Evolutionary conservation across 108 stramenopile species (phyloP).

Genomic region (Skeletonema tropicum): DNA sequence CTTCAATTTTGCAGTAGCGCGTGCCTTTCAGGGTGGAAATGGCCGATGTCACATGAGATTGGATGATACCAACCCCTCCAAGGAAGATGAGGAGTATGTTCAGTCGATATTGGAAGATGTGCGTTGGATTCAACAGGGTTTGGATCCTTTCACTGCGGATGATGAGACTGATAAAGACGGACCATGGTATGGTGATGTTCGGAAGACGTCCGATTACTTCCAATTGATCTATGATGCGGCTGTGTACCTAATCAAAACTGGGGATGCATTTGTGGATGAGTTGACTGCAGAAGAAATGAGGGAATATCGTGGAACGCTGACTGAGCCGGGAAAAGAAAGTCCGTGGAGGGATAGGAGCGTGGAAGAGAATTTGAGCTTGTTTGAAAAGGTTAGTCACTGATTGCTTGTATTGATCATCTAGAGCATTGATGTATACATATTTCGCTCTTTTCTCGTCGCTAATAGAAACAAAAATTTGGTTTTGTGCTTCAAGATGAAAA

Average conservation of each 20-base stretch:
- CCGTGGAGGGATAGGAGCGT: constrained; percentile 71
- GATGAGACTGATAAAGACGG: constrained; percentile 22
- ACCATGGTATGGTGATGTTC: constrained; percentile 80
- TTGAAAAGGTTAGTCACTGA: constrained; percentile 61
- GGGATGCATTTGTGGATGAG: constrained; percentile 89
- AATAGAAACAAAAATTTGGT: not conserved
- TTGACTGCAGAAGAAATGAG: constrained; percentile 87
- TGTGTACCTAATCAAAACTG: constrained; percentile 68
- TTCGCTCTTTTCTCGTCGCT: not conserved
- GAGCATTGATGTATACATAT: not conserved
- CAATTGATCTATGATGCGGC: constrained; percentile 84
- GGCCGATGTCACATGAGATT: constrained; percentile 88
- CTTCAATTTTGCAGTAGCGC: constrained; percentile 86
- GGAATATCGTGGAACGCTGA: constrained; percentile 87
- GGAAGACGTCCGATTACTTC: constrained; percentile 88
- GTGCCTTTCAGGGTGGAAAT: constrained; percentile 61
- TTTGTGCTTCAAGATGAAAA: constrained; percentile 59
- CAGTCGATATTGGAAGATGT: constrained; percentile 90
- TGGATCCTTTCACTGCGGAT: constrained; percentile 34
- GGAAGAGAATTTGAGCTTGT: constrained; percentile 81
- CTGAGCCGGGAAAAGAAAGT: constrained; percentile 82
- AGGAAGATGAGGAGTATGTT: constrained; percentile 88
- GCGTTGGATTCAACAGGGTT: constrained; percentile 77
- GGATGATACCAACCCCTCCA: constrained; percentile 93
- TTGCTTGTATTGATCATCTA: not conserved